phyloP scores from a whole-genome alignment of 345 rosid genomes.

The Eucalyptus sideroxylon region DNA sequence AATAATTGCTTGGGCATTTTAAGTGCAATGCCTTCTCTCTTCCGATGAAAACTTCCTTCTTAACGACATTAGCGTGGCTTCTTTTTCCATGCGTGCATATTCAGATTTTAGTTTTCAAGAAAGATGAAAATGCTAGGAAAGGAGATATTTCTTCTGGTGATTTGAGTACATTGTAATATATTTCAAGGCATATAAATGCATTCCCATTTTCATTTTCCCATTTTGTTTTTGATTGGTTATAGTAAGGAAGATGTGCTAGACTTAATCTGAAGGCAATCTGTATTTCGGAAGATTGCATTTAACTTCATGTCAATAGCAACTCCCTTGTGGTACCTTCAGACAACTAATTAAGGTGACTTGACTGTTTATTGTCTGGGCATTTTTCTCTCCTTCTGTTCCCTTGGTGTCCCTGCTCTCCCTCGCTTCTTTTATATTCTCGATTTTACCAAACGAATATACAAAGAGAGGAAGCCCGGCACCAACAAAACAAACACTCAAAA shows the following conservation, averaged over 20 bases:
- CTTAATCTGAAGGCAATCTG: background rate
- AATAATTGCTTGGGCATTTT: background rate
- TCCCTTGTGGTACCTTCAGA: background rate
- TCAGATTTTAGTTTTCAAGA: background rate
- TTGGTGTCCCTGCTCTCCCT: background rate
- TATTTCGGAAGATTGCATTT: background rate
- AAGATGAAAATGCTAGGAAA: background rate
- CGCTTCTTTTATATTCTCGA: background rate
- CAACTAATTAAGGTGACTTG: background rate
- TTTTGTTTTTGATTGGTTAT: background rate
- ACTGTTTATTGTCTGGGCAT: background rate
- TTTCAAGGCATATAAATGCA: background rate
- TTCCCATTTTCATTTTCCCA: background rate
- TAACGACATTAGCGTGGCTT: background rate
- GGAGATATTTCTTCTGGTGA: background rate
- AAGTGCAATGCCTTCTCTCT: background rate
- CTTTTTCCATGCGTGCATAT: background rate
- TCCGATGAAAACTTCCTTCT: background rate
- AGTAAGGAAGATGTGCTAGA: background rate
- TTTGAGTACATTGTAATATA: background rate
- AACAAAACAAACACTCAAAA: no score
- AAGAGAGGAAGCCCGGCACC: no score
- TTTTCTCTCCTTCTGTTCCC: background rate
- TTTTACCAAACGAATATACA: no score
- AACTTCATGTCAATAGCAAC: background rate